Conservation (phyloP, 2,329 filamentous ascomycete genomes). For the Herpotrichia juniperi region DNA sequence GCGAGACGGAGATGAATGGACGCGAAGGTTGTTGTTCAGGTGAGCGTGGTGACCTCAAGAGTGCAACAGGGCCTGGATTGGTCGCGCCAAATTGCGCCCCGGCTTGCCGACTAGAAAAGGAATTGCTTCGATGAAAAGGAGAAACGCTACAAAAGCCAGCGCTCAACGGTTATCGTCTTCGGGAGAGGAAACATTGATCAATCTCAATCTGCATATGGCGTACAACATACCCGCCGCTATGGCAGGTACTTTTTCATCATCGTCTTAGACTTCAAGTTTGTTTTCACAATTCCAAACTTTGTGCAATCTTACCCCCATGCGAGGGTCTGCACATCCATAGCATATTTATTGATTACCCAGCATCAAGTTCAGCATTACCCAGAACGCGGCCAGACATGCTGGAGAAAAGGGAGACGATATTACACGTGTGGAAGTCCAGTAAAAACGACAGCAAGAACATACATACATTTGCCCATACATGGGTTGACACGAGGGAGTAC, state of each 20-base stretch:
- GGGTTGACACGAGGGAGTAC: no score
- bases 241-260: not conserved
- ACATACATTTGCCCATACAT: no score
- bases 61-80: not conserved
- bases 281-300: not conserved
- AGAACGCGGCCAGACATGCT: not conserved
- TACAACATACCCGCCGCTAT: not conserved
- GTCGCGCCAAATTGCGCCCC: not conserved
- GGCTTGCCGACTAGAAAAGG: not conserved
- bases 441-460: no score
- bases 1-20: conserved; percentile 24
- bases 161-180: not conserved
- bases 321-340: not conserved
- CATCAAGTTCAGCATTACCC: not conserved
- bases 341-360: not conserved
- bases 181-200: not conserved
- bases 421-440: no score
- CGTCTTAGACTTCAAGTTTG: not conserved
- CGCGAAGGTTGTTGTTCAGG: conserved; percentile 23
- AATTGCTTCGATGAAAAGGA: conserved; percentile 1
- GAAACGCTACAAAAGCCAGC: not conserved
- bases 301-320: conserved; percentile 1
- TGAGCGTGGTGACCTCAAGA: conserved; percentile 1
- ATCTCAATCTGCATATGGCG: not conserved
- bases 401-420: no score